A percentile compares a stretch with the other conserved stretches of the same genome.
Evolutionary conservation across 1,139 yeast genomes (phyloP).

Genomic region (Magnusiomyces tetraspermus): DNA sequence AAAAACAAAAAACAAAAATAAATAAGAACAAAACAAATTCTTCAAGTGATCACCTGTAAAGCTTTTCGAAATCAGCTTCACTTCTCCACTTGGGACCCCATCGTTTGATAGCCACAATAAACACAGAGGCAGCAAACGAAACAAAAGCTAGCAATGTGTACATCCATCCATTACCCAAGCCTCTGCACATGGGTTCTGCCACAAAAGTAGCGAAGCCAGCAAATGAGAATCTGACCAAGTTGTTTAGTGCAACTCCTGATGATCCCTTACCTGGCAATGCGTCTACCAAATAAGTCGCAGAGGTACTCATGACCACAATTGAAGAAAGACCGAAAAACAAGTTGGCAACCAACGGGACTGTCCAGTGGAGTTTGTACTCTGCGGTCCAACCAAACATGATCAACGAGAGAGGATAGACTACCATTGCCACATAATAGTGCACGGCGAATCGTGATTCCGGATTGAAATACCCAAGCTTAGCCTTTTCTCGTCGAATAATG

Average conservation of each 20-base stretch:
- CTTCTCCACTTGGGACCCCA: conserved; percentile 59
- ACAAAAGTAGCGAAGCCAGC: conserved; percentile 73
- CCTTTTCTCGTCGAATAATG: conserved; percentile 42
- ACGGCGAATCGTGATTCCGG: conserved; percentile 77
- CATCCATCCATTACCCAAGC: conserved; percentile 63
- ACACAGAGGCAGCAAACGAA: conserved; percentile 35
- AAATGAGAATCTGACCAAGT: conserved; percentile 58
- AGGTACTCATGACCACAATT: conserved; percentile 76
- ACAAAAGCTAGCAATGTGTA: conserved; percentile 53
- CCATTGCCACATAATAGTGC: conserved; percentile 59
- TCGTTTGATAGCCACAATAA: conserved; percentile 43
- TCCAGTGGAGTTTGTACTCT: conserved; percentile 59
- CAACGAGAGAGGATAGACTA: conserved; percentile 53
- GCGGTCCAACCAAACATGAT: conserved; percentile 79
- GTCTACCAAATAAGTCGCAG: conserved; percentile 74
- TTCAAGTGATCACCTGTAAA: no score
- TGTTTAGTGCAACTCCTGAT: conserved; percentile 78
- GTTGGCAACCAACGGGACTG: conserved; percentile 64
- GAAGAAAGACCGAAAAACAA: conserved; percentile 75
- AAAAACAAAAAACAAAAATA: neutral
- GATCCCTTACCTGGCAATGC: conserved; percentile 84
- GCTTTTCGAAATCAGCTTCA: conserved; percentile 46
- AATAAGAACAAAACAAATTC: neutral
- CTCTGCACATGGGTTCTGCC: conserved; percentile 54
- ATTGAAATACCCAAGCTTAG: conserved; percentile 50